Percentiles rank a stretch among this genome's conserved stretches.
These are phyloP conservation scores for Quercus phellos DNA, from an alignment of 331 rosid genomes.

Conservation along the genomic window DNA sequence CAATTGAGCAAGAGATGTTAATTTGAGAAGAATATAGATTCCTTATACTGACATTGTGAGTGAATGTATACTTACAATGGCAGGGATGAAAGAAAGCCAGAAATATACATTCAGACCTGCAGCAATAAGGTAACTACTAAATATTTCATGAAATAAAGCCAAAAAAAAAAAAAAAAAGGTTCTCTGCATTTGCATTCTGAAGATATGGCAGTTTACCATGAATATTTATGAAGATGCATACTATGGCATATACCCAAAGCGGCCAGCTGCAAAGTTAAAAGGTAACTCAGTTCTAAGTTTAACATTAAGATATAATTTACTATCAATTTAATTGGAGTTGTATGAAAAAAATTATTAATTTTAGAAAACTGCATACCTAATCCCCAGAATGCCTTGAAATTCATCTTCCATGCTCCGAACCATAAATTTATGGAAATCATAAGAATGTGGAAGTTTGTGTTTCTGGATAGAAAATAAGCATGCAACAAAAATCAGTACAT, in stretches of 20 bases:
- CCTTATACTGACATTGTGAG: conserved; percentile 4
- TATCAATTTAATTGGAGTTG: neutral
- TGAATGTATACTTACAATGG: conserved; percentile 53
- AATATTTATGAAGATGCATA: conserved; percentile 77
- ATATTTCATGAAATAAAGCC: conserved; percentile 21
- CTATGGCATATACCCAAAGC: conserved; percentile 87
- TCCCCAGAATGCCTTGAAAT: conserved; percentile 86
- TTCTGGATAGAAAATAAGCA: conserved; percentile 42
- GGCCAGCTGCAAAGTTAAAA: conserved; percentile 63
- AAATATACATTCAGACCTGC: conserved; percentile 85
- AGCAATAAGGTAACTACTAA: conserved; percentile 21
- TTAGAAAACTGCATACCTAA: conserved; percentile 53
- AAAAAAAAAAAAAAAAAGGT: neutral
- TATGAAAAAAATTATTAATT: neutral
- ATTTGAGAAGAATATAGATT: neutral
- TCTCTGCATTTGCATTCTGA: conserved; percentile 1
- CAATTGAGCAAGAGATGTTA: conserved; percentile 17
- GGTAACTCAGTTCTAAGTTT: neutral
- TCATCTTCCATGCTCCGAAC: conserved; percentile 99
- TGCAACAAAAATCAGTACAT: neutral
- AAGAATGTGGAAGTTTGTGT: conserved; percentile 75
- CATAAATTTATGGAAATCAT: conserved; percentile 78
- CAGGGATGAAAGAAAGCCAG: conserved; percentile 98
- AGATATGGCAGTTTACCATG: conserved; percentile 52
- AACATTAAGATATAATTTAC: neutral